phyloP scores from a whole-genome alignment of 1,139 yeast species.

The Saccharomyces hybrid region DNA sequence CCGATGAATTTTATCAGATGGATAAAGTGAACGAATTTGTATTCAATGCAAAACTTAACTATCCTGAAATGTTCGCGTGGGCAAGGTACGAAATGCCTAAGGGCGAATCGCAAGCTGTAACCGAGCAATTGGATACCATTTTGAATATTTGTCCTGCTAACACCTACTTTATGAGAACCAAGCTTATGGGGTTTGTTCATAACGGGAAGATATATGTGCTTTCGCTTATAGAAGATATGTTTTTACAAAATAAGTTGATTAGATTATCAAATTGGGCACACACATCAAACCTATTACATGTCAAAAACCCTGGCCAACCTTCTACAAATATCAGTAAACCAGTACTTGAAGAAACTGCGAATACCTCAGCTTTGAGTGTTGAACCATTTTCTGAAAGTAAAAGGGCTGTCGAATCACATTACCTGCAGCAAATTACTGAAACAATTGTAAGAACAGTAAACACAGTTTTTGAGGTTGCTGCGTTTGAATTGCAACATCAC shows the following conservation, averaged over 20 bases:
- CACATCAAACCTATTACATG: conserved; percentile 24
- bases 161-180: conserved; percentile 70
- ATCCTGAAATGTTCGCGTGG: conserved; percentile 25
- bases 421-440: conserved; percentile 62
- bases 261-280: conserved; percentile 37
- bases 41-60: conserved; percentile 30
- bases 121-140: conserved; percentile 26
- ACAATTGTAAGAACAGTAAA: conserved; percentile 79
- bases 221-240: conserved; percentile 87
- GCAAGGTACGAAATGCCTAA: conserved; percentile 7
- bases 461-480: conserved; percentile 81
- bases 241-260: conserved; percentile 59
- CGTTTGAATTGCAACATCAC: conserved; percentile 80
- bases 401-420: conserved; percentile 42
- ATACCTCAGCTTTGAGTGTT: background rate
- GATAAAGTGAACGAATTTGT: conserved; percentile 32
- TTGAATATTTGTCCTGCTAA: conserved; percentile 25
- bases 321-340: conserved; percentile 1
- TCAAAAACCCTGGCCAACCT: background rate
- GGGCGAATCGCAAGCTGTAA: conserved; percentile 6
- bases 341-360: background rate
- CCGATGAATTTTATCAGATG: conserved; percentile 32
- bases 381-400: conserved; percentile 4
- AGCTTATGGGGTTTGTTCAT: conserved; percentile 77
- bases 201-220: conserved; percentile 83